Conservation (phyloP, 306 rosid genomes). For the Cucurbita ficifolia region DNA sequence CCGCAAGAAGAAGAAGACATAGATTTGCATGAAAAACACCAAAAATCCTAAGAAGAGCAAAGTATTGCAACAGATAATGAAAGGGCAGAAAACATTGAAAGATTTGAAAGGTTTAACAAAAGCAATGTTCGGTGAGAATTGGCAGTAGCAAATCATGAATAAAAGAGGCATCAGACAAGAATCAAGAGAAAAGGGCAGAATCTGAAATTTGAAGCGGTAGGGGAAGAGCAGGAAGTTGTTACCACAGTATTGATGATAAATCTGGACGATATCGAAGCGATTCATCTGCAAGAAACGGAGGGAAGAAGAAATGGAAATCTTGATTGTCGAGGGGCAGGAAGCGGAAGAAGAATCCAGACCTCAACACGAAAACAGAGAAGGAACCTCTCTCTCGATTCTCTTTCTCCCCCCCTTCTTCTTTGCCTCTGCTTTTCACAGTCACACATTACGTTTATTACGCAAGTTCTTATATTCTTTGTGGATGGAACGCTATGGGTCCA, state of each 20-base stretch:
- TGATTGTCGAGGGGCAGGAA: not conserved
- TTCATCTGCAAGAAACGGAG: slow-evolving; percentile 38
- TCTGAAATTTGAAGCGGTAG: not conserved
- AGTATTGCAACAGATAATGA: not conserved
- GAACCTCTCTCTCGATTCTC: not conserved
- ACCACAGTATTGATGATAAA: slow-evolving; percentile 68
- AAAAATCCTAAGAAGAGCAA: not conserved
- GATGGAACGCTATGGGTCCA: not conserved
- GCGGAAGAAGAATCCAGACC: not conserved
- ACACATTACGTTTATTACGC: not conserved
- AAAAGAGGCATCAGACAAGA: not conserved
- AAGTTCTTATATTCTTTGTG: not conserved
- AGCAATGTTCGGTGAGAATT: not conserved
- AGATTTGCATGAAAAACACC: not conserved
- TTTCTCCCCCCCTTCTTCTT: not conserved
- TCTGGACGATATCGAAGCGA: slow-evolving; percentile 42
- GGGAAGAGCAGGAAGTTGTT: slow-evolving; percentile 4
- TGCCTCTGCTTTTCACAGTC: not conserved
- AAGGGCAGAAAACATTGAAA: not conserved
- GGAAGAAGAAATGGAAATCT: not conserved
- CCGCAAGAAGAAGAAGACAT: not conserved
- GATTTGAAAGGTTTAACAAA: not conserved
- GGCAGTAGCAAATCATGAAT: not conserved
- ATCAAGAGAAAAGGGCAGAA: not conserved
- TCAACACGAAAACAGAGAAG: not conserved